Evolutionary conservation across 2,329 filamentous ascomycete genomes (phyloP).

Genomic region (Cordyceps pruinosa): DNA sequence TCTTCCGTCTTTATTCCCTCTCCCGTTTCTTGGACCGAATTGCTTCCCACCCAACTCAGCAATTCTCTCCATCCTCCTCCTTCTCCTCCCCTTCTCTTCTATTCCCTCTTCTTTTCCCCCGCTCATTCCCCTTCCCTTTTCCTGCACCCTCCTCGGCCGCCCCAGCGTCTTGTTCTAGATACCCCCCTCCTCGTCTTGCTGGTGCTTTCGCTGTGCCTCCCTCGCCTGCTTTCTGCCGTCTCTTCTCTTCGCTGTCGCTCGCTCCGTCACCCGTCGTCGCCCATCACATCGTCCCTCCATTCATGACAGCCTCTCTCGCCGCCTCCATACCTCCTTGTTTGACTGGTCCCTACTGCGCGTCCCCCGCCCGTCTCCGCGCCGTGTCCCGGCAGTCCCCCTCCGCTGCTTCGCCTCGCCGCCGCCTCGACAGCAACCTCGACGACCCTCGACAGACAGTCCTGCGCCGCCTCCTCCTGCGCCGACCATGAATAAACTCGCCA

Average conservation of each 20-base stretch:
- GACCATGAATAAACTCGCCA: constrained; percentile 65
- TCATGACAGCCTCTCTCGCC: background rate
- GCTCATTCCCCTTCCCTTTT: constrained; percentile 16
- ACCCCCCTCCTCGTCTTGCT: constrained; percentile 3
- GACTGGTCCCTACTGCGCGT: background rate
- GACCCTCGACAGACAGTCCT: constrained; percentile 20
- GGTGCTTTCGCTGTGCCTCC: background rate
- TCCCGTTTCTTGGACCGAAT: constrained; percentile 22
- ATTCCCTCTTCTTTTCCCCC: constrained; percentile 16
- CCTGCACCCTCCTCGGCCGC: constrained; percentile 15
- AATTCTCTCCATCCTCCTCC: constrained; percentile 14
- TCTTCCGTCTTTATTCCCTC: constrained; percentile 15
- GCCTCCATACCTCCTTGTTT: background rate
- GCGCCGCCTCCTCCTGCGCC: constrained; percentile 16
- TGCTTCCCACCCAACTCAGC: constrained; percentile 23
- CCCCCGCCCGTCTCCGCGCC: background rate
- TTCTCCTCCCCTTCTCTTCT: constrained; percentile 17
- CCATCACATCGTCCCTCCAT: background rate
- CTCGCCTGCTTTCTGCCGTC: background rate
- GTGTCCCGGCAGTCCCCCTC: background rate
- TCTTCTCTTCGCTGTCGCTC: constrained; percentile 4
- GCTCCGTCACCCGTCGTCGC: background rate
- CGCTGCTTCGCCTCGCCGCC: background rate
- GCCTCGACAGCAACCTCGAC: background rate
- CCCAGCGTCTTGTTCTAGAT: constrained; percentile 8